phyloP scores from a whole-genome alignment of 2,329 filamentous ascomycete genomes.

The Triangularia setosa region DNA sequence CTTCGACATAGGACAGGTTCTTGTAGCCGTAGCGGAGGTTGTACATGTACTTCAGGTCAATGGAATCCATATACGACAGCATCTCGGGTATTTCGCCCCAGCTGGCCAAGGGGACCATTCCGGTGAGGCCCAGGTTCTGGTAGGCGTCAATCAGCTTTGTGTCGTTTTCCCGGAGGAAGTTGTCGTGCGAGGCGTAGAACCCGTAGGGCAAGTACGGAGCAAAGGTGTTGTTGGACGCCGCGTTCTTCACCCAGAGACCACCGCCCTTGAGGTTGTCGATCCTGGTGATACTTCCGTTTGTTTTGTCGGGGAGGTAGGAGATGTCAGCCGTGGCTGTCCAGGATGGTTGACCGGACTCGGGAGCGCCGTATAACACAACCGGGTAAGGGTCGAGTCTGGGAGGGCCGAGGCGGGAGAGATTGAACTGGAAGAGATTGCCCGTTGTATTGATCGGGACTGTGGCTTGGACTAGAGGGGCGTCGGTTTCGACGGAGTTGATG shows the following conservation, averaged over 20 bases:
- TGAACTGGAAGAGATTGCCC: constrained; percentile 36
- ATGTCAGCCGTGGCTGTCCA: constrained; percentile 37
- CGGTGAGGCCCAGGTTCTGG: constrained; percentile 39
- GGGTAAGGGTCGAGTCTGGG: constrained; percentile 37
- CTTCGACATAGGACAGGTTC: constrained; percentile 39
- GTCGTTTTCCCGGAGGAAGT: constrained; percentile 40
- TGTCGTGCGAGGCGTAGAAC: constrained; percentile 42
- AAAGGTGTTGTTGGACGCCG: constrained; percentile 34
- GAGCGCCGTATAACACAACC: constrained; percentile 36
- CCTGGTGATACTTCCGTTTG: constrained; percentile 40
- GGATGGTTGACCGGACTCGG: constrained; percentile 30
- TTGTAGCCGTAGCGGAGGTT: constrained; percentile 42
- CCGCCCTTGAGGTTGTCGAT: constrained; percentile 45
- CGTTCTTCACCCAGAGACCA: constrained; percentile 38
- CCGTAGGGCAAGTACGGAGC: constrained; percentile 43
- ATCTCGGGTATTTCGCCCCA: constrained; percentile 35
- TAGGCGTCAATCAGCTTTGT: constrained; percentile 35
- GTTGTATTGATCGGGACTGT: constrained; percentile 34
- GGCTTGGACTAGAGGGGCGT: constrained; percentile 33
- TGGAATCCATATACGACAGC: constrained; percentile 38
- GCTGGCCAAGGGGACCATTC: constrained; percentile 41
- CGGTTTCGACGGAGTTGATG: constrained; percentile 33
- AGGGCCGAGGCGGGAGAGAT: constrained; percentile 31
- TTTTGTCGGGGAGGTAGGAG: constrained; percentile 42
- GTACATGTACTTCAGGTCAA: constrained; percentile 42